A percentile compares a stretch with the other conserved stretches of the same genome.
These are phyloP conservation scores for Leccinum boreale DNA, from an alignment of 768 basidiomycete species.

Conservation along the genomic window DNA sequence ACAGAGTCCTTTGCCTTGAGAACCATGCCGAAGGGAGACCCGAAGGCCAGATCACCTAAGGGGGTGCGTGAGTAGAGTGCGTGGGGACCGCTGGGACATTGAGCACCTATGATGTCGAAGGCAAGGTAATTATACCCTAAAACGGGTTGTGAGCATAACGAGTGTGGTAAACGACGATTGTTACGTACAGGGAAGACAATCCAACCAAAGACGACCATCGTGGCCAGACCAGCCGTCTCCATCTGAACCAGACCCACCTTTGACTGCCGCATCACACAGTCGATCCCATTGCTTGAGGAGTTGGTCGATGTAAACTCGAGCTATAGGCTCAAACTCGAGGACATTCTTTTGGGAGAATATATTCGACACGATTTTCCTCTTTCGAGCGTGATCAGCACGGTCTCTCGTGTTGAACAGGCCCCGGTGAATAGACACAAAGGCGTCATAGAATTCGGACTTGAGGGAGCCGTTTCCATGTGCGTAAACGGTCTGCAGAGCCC, in stretches of 20 bases:
- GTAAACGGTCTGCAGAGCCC: conserved; percentile 71
- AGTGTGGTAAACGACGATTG: not conserved
- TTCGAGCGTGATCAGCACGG: conserved; percentile 76
- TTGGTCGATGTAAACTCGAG: conserved; percentile 54
- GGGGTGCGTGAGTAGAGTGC: not conserved
- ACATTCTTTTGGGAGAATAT: conserved; percentile 85
- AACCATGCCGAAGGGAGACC: conserved; percentile 88
- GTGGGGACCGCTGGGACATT: not conserved
- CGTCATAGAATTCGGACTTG: conserved; percentile 77
- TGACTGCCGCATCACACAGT: conserved; percentile 51
- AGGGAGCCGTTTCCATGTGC: conserved; percentile 82
- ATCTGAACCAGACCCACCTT: conserved; percentile 55
- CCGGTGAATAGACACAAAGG: conserved; percentile 70
- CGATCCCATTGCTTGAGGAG: conserved; percentile 76
- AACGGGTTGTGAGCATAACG: conserved; percentile 6
- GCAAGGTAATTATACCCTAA: conserved; percentile 60
- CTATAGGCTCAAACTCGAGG: conserved; percentile 80
- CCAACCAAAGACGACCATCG: conserved; percentile 67
- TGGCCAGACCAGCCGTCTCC: conserved; percentile 63
- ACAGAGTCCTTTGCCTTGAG: conserved; percentile 68
- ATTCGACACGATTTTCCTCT: conserved; percentile 87
- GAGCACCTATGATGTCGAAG: conserved; percentile 70
- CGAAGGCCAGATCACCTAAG: conserved; percentile 72
- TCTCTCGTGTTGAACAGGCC: conserved; percentile 80
- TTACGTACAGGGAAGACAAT: conserved; percentile 66